phyloP scores from a whole-genome alignment of 441 rosid species.

The Macaranga tanarius region DNA sequence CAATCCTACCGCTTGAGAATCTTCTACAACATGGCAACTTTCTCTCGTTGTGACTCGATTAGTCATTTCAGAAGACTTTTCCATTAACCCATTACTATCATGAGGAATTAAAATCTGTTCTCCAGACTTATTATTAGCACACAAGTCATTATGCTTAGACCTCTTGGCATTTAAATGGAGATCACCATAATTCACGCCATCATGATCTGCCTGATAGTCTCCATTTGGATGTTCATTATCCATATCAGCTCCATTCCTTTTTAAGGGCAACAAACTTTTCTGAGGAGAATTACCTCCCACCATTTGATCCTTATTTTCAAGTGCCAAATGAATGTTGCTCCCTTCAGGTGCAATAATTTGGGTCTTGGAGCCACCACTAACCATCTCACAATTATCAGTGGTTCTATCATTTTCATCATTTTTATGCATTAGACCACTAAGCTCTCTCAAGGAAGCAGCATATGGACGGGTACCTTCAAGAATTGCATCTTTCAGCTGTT shows the following conservation, averaged over 20 bases:
- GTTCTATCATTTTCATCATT: conserved; percentile 19
- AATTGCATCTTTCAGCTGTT: conserved; percentile 48
- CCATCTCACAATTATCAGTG: conserved; percentile 16
- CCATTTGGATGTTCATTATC: conserved; percentile 23
- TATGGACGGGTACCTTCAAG: conserved; percentile 30
- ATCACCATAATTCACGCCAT: conserved; percentile 11
- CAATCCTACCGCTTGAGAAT: conserved; percentile 14
- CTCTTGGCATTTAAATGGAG: conserved; percentile 30
- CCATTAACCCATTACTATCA: conserved; percentile 8
- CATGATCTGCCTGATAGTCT: conserved; percentile 19
- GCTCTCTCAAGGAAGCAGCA: conserved; percentile 35
- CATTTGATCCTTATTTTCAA: conserved; percentile 27
- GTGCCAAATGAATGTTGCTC: conserved; percentile 22
- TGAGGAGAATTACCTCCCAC: conserved; percentile 15
- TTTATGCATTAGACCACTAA: conserved; percentile 33
- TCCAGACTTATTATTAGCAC: conserved; percentile 18
- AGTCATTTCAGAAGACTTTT: conserved; percentile 19
- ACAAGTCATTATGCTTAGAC: conserved; percentile 27
- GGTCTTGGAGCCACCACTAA: conserved; percentile 11
- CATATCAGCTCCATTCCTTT: conserved; percentile 35
- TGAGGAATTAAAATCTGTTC: conserved; percentile 20
- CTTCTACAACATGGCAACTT: conserved; percentile 12
- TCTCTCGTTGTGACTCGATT: conserved; percentile 16
- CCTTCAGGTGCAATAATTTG: conserved; percentile 20
- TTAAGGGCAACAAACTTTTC: conserved; percentile 19